Percentiles rank a stretch among this genome's conserved stretches.
phyloP scores from a whole-genome alignment of 495 filamentous ascomycete species.

The Penicillium samsonianum region DNA sequence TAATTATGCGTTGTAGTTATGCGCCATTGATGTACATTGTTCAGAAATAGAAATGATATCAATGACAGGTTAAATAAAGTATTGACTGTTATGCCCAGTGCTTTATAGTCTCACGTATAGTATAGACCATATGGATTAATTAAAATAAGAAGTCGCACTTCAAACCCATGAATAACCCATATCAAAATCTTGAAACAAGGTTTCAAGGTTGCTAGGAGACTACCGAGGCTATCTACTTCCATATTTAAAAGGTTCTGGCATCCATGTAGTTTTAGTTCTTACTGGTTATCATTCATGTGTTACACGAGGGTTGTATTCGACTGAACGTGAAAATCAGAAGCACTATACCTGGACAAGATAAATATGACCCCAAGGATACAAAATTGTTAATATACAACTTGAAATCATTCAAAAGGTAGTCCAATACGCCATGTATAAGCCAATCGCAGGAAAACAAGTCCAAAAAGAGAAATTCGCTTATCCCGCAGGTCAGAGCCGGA shows the following conservation, averaged over 20 bases:
- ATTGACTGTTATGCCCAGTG: not conserved
- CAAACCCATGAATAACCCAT: not conserved
- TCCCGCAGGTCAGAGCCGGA: not conserved
- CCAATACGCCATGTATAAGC: not conserved
- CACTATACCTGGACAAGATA: not conserved
- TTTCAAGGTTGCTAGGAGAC: not conserved
- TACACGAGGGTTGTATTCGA: not conserved
- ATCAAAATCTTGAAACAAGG: no score
- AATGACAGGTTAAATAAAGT: no score
- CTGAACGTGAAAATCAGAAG: not conserved
- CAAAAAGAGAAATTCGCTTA: not conserved
- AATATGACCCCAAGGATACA: not conserved
- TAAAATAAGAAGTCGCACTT: not conserved
- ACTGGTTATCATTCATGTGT: not conserved
- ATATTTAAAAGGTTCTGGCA: not conserved
- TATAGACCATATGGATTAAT: not conserved
- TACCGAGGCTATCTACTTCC: not conserved
- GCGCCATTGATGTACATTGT: no score
- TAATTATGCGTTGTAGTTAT: no score
- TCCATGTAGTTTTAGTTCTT: not conserved
- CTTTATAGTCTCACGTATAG: not conserved
- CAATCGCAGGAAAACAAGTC: not conserved
- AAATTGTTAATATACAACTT: conserved; percentile 5
- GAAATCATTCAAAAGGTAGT: not conserved
- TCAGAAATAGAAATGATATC: no score